Conservation (phyloP, 2,329 filamentous ascomycete genomes). For the Aspergillus spinulosporus region DNA sequence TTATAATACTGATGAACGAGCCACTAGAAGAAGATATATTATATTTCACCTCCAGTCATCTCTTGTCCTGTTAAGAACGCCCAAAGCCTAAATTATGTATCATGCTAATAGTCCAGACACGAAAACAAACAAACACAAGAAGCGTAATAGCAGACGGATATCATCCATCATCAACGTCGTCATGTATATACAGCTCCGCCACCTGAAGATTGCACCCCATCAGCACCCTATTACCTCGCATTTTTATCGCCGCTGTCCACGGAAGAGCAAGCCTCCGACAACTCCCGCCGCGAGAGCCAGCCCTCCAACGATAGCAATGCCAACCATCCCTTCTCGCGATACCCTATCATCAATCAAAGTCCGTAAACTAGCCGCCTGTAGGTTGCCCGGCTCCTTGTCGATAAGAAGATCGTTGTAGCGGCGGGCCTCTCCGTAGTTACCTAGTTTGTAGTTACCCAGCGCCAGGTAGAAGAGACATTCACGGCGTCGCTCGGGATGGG, state of each 20-base stretch:
- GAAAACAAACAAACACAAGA: not conserved
- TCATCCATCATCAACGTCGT: conserved; percentile 15
- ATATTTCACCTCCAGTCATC: conserved; percentile 9
- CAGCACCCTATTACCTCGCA: conserved; percentile 5
- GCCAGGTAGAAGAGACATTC: conserved; percentile 99
- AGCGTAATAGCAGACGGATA: conserved; percentile 12
- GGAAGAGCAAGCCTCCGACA: conserved; percentile 82
- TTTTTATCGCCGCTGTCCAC: conserved; percentile 66
- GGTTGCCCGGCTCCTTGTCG: conserved; percentile 85
- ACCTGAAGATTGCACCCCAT: conserved; percentile 4
- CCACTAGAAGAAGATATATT: conserved; percentile 8
- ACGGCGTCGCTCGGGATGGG: conserved; percentile 84
- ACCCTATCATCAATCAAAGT: conserved; percentile 94
- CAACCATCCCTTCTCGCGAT: conserved; percentile 87
- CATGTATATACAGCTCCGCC: conserved; percentile 18
- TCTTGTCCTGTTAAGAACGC: conserved; percentile 11
- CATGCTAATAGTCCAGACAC: conserved; percentile 14
- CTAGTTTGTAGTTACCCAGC: conserved; percentile 95
- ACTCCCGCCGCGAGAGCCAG: conserved; percentile 92
- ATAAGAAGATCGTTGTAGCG: conserved; percentile 91
- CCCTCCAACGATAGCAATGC: conserved; percentile 91
- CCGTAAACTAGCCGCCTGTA: conserved; percentile 85
- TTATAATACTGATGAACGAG: no score
- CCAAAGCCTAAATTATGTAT: conserved; percentile 14
- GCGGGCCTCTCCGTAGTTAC: conserved; percentile 92